Base-by-base conservation (phyloP, 1,284 basidiomycete genomes). In the Melampsora larici-populina region DNA sequence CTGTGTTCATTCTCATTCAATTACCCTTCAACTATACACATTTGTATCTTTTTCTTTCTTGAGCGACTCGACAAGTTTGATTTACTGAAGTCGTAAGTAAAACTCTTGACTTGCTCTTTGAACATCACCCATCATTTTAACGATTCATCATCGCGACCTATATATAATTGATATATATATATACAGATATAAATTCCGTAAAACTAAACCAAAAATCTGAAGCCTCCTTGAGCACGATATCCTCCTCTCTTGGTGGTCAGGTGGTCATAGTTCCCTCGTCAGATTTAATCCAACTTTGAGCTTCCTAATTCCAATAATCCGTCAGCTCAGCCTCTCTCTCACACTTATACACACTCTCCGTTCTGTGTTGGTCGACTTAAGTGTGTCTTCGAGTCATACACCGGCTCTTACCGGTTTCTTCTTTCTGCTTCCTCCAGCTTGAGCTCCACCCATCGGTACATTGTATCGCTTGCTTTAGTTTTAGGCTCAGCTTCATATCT, bases 311-410 rank as follows among this genome's bases (percentile, higher is more conserved):
- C 24, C 9, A 58, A 58, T 58, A 24, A 4, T 26, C 55, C 15
- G 5, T 58, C n/a, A 58, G 43, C 29, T 58, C 55, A n/a, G 17
- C 55, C 55, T 46, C 15, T 46, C 43, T 46, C 43, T 46, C 43
- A 46, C 55, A n/a, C 29, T 58, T 21, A 58, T n/a, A n/a, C n/a
- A 8, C n/a, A 58, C 55, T 58, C 29, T n/a, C n/a, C 21, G 55
- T 58, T 58, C 55, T 58, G 55, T n/a, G 29, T n/a, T 58, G 55
- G n/a, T 58, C 55, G n/a, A 58, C 21, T 29, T 58, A n/a, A 58
- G 55, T 29, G n/a, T 29, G n/a, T 15, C 21, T n/a, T 29, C n/a
- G 55, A 46, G 43, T 46, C 43, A 17, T 58, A 29, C 55, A n/a
- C 55, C 21, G 11, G 21, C 24, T n/a, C 29, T 29, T 58, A 24